Base-by-base conservation (phyloP, 164 flowering plant species). In the Magnolia kwangsiensis region DNA sequence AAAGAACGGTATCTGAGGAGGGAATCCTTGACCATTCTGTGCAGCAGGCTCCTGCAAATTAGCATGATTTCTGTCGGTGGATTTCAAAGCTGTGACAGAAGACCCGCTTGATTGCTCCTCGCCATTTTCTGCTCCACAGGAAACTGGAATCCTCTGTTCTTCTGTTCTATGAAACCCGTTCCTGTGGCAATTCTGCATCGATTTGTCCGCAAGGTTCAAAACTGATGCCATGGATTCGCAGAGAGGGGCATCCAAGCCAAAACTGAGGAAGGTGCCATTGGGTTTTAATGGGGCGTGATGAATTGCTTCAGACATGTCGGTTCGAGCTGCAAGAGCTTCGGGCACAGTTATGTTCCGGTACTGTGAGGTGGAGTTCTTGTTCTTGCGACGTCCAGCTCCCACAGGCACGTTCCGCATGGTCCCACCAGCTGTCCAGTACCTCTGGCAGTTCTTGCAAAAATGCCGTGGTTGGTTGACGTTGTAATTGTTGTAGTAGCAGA, bases 361-460 rank as follows among this genome's bases (percentile, higher is more conserved):
- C 18, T 83, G 89, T 0, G 89, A 85, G 55, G 88, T 79, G 21
- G 89, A 83, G 78, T 81, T 91, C 89, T 90, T 93, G 86, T 87
- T 93, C 86, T 89, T 93, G 31, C 98, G 90, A 9, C 98, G 88
- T 2, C 98, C 98, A 45, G 98, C 94, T 7, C 98, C 98, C 10
- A 93, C 92, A 0, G 98, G 98, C 14, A 93, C 92, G 50, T 90
- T 91, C 77, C 98, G 83, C 96, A 93, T 93, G n/a, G 94, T 89
- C 16, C 98, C 98, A 7, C 98, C 96, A 0, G 90, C 89, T 10
- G 98, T 93, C 97, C 97, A 93, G 75, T 93, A 93, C 76, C 97
- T 83, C 82, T 93, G 97, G 73, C 97, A 93, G 78, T 86, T 84
- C 83, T 88, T 91, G 84, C 98, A 93, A 81, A 93, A 91, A 72